These are phyloP conservation scores for Ascomycota sp. DNA, from an alignment of 2,329 filamentous ascomycete species.

Conservation along the genomic window DNA sequence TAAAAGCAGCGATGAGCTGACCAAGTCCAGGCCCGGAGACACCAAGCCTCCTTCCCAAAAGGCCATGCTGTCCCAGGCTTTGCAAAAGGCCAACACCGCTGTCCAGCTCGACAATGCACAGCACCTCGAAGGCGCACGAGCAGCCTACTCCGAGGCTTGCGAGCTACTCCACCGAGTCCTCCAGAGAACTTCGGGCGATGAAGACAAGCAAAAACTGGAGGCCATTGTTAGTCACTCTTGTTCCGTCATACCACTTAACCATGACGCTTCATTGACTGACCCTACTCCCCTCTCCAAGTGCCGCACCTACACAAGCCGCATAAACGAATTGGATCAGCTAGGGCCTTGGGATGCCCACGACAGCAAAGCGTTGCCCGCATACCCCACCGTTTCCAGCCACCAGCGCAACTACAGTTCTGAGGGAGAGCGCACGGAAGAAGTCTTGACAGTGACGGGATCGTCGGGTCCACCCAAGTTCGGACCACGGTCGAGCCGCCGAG, in stretches of 20 bases:
- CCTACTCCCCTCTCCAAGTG: conserved; percentile 29
- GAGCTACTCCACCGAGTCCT: conserved; percentile 75
- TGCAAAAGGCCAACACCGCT: conserved; percentile 89
- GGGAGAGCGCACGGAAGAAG: background rate
- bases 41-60: conserved; percentile 56
- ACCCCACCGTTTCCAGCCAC: conserved; percentile 33
- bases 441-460: too few species aligned
- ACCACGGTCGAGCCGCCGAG: too few species aligned
- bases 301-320: conserved; percentile 75
- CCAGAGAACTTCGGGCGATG: conserved; percentile 59
- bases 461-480: too few species aligned
- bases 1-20: conserved; percentile 12
- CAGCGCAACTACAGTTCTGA: background rate
- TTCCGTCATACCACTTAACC: background rate
- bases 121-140: conserved; percentile 78
- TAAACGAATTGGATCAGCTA: conserved; percentile 65
- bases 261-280: background rate
- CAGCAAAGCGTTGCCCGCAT: conserved; percentile 58
- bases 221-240: conserved; percentile 52
- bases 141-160: conserved; percentile 83
- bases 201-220: conserved; percentile 78
- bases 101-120: conserved; percentile 91
- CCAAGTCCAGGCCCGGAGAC: conserved; percentile 7
- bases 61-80: conserved; percentile 84
- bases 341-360: conserved; percentile 30